Evolutionary conservation across 495 filamentous ascomycete genomes (phyloP), one percentile per base, ranked within the genome.

Genomic region (Cairneyella variabilis): DNA sequence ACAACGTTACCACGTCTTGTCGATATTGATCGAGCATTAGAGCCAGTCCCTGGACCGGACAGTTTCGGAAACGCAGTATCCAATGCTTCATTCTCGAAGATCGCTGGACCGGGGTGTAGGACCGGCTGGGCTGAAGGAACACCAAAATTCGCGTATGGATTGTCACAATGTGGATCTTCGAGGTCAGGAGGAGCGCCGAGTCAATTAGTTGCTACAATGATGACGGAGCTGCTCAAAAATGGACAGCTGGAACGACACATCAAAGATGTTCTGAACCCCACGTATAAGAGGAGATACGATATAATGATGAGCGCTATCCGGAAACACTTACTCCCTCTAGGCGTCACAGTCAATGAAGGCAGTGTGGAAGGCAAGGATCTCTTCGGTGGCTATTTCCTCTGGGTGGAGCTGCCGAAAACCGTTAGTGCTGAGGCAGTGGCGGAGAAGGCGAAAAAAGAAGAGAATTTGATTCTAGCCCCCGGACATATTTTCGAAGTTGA

Each of bases 1-100:
- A 80, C 83, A 0, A 51, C 73, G 1, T 60, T 89, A 2, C 88
- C 90, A 2, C 77, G 90, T 1, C 64, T 95, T 2, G 84, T 89
- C 4, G 89, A 91, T 57, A 72, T 96, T 28, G 62, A 64, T 26
- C 51, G 62, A 21, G 53, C 42, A 0, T 25, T 64, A 3, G 45
- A 54, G 3, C 61, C 61, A 2, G 20, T 30, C 1, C 60, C 60
- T 4, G 22, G 18, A 1, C 74, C 80, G 0, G 72, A 76, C 0
- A 61, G 69, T 38, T 93, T 87, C 58, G 88, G 90, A 4, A 85
- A 95, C 65, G 78, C 80, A 4, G 69, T 91, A 16, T 86, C 82
- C 57, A 96, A 96, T 67, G 89, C 84, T 17, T 86, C 79, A 14
- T 96, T 96, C 68, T 85, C 79, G 60, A 97, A 97, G 68, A 76